Evolutionary conservation across 768 basidiomycete species (phyloP), one percentile per base, ranked within the genome.

Genomic region (Trametes cinnabarina): DNA sequence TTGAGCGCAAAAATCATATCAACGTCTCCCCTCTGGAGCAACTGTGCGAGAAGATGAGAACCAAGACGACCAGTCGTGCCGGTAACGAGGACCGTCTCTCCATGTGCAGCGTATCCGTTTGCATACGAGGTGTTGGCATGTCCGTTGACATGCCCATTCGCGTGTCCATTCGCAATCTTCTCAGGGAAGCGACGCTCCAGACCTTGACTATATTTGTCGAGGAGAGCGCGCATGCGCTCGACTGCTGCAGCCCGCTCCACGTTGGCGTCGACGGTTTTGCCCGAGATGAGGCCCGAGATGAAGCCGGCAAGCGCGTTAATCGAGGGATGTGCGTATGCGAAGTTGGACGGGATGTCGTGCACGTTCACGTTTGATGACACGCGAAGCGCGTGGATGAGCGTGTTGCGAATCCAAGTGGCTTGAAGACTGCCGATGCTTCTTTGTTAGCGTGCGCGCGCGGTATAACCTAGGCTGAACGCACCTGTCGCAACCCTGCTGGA

Each of bases 401-500:
- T 52, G 57, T 71, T 70, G 9, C 69, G 65, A 20, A 71, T 63
- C 41, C 49, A 65, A 0, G 66, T 71, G 7, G 67, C 65, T 44
- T 67, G 60, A 22, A 68, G 43, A 37, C 66, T 68, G 42, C 25
- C 4, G 4, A n/a, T 4, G 14, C 17, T 20, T 35, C 34, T 14
- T 17, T 6, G 10, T 40, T 9, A 28, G 37, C 40, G 30, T 26
- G 3, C 28, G 23, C 28, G 8, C 11, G n/a, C 0, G 34, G 7
- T 8, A 10, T 28, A 14, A 5, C 12, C 8, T 26, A 42, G 14
- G 11, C 25, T 4, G 20, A 11, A 28, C 56, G 14, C 46, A 76
- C 74, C 75, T 76, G 58, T 77, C 75, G 43, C 74, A 74, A 3
- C 77, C 77, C 30, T 71, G 55, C 51, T 75, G 71, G 58, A 78